phyloP scores from a whole-genome alignment of 2,329 filamentous ascomycete species.

The Penicillium sp. region DNA sequence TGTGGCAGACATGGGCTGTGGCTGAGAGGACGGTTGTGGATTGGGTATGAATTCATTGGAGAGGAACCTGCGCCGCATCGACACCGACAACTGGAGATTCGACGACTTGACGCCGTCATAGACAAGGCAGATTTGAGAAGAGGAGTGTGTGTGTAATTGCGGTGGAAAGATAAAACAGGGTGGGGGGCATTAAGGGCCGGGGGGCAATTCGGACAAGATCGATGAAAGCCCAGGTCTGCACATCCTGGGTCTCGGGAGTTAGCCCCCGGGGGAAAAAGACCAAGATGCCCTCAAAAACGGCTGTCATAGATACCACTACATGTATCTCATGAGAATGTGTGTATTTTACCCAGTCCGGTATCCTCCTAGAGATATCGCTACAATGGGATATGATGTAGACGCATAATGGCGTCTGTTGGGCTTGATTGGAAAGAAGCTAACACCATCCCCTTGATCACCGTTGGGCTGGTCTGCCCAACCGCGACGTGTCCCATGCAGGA shows the following conservation, averaged over 20 bases:
- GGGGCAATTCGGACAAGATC: conserved; percentile 25
- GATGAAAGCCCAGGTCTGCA: conserved; percentile 32
- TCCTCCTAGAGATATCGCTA: neutral
- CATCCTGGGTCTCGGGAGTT: conserved; percentile 28
- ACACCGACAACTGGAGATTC: conserved; percentile 27
- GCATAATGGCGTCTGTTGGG: conserved; percentile 17
- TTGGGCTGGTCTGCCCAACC: conserved; percentile 22
- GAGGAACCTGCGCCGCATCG: conserved; percentile 26
- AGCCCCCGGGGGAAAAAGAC: conserved; percentile 27
- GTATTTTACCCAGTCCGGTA: neutral
- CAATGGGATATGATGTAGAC: conserved; percentile 8
- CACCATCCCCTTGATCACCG: conserved; percentile 19
- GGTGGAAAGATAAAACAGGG: conserved; percentile 23
- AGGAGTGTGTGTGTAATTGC: conserved; percentile 26
- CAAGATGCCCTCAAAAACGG: neutral
- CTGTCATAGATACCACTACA: conserved; percentile 9
- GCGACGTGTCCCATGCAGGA: conserved; percentile 17
- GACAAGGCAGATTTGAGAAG: conserved; percentile 38
- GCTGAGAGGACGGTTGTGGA: conserved; percentile 24
- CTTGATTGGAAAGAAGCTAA: conserved; percentile 19
- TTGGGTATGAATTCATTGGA: conserved; percentile 29
- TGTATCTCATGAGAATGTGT: conserved; percentile 13
- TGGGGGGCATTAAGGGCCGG: conserved; percentile 20
- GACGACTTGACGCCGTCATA: conserved; percentile 29
- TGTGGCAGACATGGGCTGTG: conserved; percentile 28